phyloP scores from a whole-genome alignment of 495 filamentous ascomycete species.

The Talaromyces trachyspermus region DNA sequence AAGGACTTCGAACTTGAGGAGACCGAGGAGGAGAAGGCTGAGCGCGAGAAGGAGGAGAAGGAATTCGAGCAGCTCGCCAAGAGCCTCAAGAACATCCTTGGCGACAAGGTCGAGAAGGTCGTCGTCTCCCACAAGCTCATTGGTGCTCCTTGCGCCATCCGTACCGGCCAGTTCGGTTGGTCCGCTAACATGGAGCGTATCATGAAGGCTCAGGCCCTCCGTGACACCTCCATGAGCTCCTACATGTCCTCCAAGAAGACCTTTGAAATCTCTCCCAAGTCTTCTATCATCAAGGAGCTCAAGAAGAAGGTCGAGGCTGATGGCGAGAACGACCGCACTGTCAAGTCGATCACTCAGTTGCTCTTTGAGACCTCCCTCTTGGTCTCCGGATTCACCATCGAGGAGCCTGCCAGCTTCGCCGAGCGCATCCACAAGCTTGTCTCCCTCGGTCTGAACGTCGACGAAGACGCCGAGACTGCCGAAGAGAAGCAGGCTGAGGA shows the following conservation, averaged over 20 bases:
- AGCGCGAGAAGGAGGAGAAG: constrained; percentile 95
- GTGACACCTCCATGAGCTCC: constrained; percentile 97
- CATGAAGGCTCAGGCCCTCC: constrained; percentile 99
- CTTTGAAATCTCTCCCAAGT: constrained; percentile 99
- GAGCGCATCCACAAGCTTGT: constrained; percentile 99
- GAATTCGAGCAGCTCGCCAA: constrained; percentile 91
- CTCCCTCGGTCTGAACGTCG: constrained; percentile 89
- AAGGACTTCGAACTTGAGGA: constrained; percentile 99
- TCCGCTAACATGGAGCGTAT: constrained; percentile 99
- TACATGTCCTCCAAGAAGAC: constrained; percentile 99
- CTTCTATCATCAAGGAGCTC: constrained; percentile 94
- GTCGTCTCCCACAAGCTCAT: constrained; percentile 97
- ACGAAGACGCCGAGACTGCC: constrained; percentile 75
- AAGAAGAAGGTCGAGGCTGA: constrained; percentile 97
- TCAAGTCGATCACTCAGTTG: constrained; percentile 96
- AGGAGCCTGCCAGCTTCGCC: constrained; percentile 94
- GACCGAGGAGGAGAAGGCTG: constrained; percentile 97
- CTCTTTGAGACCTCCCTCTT: constrained; percentile 97
- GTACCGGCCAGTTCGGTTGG: constrained; percentile 99
- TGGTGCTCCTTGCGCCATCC: constrained; percentile 94
- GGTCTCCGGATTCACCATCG: constrained; percentile 98
- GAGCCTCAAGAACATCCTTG: constrained; percentile 95
- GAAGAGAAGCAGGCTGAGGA: constrained; percentile 58
- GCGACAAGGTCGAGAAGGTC: constrained; percentile 99
- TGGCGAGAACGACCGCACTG: constrained; percentile 94